These are phyloP conservation scores for Quercus engelmannii DNA, from an alignment of 306 rosid species.

Conservation along the genomic window DNA sequence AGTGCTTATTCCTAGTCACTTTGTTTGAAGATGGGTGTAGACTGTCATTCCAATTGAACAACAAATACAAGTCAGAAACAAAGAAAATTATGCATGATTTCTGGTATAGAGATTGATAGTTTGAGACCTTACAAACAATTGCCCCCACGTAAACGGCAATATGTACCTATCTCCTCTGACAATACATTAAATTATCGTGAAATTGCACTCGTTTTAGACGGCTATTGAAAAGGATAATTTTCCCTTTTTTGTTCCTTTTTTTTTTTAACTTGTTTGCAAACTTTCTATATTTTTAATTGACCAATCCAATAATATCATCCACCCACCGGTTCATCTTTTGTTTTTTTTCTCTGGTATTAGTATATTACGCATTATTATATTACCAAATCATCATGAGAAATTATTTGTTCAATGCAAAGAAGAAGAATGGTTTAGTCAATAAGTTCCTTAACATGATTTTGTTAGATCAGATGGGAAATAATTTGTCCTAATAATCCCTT, in stretches of 20 bases:
- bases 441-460: too few species aligned
- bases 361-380: too few species aligned
- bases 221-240: not conserved
- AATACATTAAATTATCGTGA: not conserved
- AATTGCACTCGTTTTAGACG: not conserved
- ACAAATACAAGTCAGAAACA: not conserved
- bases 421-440: too few species aligned
- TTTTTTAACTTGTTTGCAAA: not conserved
- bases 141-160: not conserved
- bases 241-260: not conserved
- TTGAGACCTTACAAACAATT: not conserved
- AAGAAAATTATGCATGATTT: not conserved
- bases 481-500: too few species aligned
- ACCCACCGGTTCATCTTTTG: too few species aligned
- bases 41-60: not conserved
- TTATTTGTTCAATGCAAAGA: too few species aligned
- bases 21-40: not conserved
- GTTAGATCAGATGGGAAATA: too few species aligned
- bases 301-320: too few species aligned
- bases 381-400: too few species aligned
- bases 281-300: not conserved
- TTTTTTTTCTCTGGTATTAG: too few species aligned
- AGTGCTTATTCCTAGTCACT: not conserved
- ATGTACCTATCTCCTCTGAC: not conserved
- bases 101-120: not conserved